Base-by-base conservation (phyloP, 768 basidiomycete genomes). In the Leccinum longicurvipes region DNA sequence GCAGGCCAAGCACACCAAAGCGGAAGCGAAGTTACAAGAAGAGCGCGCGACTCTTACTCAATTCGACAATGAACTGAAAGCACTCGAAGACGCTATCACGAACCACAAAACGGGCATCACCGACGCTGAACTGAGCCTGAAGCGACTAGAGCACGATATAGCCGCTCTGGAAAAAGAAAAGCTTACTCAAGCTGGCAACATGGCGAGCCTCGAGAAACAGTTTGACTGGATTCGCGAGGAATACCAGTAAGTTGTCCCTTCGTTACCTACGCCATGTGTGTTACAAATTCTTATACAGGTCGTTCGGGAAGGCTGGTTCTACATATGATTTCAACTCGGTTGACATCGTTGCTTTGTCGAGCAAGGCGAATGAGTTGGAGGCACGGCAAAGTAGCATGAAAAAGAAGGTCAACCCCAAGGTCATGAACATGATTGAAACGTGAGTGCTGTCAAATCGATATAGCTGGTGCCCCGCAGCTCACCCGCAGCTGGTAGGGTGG, bases 351-450 rank as follows among this genome's bases (percentile, higher is more conserved):
- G 73, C 77, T 49, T 73, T 90, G 59, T 75, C 79, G 46, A 76
- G 82, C 41, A 87, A 86, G 67, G 87, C 86, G 24, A 74, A 77
- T 8, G 89, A 93, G 63, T 78, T 98, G 11, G 86, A 91, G 61
- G 76, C 82, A 19, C 77, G 84, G 46, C 92, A 92, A 67, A 87
- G 87, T 63, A 85, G 86, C 21, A 86, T 93, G 85, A 95, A 93
- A 76, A 93, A 93, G 76, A 97, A 95, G 71, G 80, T 98, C 65
- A 98, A 99, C 63, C 87, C 87, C 3, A 97, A 96, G 71, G 94
- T 93, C 46, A 85, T 97, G 77, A 91, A 87, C 63, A 95, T 95
- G 90, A 91, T 98, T 49, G 96, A 97, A 61, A 87, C 82, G 93
- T 97, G 59, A 56, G 85, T 72, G 15, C 10, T 7, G 15, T 19